Evolutionary conservation across 208 protist species (phyloP), one percentile per base, ranked within the genome.

Genomic region (Porcisia hertigi): DNA sequence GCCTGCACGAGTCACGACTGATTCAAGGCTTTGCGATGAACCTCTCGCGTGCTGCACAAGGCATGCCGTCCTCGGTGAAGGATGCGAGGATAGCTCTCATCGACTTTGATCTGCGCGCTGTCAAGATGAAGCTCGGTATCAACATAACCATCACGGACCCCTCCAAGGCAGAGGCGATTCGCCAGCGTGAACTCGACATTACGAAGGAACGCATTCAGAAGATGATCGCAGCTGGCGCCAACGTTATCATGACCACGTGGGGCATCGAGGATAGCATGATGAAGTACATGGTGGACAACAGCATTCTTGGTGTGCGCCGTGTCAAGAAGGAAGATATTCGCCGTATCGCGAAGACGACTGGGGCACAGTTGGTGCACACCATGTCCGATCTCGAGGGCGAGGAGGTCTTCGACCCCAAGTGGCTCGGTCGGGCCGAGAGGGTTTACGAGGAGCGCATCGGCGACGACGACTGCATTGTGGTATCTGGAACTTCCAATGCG

Each of bases 171-270:
- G 98, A 99, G 87, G 97, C 85, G 14, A 99, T 99, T 75, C 92
- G 95, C 58, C 90, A 98, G 81, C 86, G 98, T 36, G 99, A 99
- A 90, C 82, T 94, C 39, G 96, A 99, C 80, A 99, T 99, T 53
- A 97, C 98, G 16, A 98, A 99, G 87, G 97, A 99, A 85, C 89
- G 97, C 76, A 99, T 99, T 62, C 85, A 99, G 82, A 97, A 99
- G 87, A 98, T 99, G 88, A 90, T 99, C 30, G 93, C 96, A 8
- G 93, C 98, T 6, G 99, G 99, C 59, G 99, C 98, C 25, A 99
- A 99, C 82, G 99, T 99, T 23, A 97, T 99, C 64, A 89, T 99
- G 57, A 99, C 98, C n/a, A 99, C 99, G 6, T 99, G 99, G 96
- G 96, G 95, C 74, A 99, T 99, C 79, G 99, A 99, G 84, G 99